phyloP scores from a whole-genome alignment of 1,139 yeast species.

The Pichia sp. region DNA sequence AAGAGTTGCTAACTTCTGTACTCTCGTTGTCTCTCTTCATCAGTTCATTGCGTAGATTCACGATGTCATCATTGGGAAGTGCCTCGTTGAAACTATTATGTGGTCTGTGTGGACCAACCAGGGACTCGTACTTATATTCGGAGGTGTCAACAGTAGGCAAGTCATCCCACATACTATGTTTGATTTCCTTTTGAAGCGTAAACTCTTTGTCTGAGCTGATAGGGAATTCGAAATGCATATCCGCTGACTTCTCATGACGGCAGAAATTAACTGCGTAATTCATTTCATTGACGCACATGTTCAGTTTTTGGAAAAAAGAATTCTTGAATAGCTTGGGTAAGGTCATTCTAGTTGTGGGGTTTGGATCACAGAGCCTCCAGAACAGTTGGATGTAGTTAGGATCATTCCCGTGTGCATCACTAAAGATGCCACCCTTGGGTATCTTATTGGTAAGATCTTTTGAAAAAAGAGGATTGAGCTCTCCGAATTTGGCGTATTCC shows the following conservation, averaged over 20 bases:
- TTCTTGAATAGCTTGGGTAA: slow-evolving; percentile 48
- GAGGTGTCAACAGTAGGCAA: slow-evolving; percentile 5
- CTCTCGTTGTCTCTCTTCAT: too few relatives aligned
- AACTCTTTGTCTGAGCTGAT: slow-evolving; percentile 10
- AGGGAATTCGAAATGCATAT: slow-evolving; percentile 7
- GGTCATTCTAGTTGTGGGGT: slow-evolving; percentile 44
- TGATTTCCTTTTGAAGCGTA: slow-evolving; percentile 9
- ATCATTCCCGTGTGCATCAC: slow-evolving; percentile 46
- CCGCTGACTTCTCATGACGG: slow-evolving; percentile 10
- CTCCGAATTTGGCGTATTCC: slow-evolving; percentile 42
- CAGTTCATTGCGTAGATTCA: too few relatives aligned
- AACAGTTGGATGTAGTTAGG: slow-evolving; percentile 61
- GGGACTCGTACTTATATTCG: slow-evolving; percentile 1
- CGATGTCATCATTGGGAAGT: neutral
- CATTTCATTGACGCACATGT: slow-evolving; percentile 54
- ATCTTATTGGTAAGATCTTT: slow-evolving; percentile 9
- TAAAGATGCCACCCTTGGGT: slow-evolving; percentile 35
- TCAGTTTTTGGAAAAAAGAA: slow-evolving; percentile 56
- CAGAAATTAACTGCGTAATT: slow-evolving; percentile 36
- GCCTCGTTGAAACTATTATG: neutral
- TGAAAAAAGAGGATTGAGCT: slow-evolving; percentile 17
- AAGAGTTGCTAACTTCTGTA: too few relatives aligned
- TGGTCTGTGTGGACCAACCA: neutral
- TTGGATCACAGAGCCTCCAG: slow-evolving; percentile 70
- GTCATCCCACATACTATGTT: slow-evolving; percentile 13